Conservation (phyloP, 306 rosid genomes). For the Arachis stenosperma region DNA sequence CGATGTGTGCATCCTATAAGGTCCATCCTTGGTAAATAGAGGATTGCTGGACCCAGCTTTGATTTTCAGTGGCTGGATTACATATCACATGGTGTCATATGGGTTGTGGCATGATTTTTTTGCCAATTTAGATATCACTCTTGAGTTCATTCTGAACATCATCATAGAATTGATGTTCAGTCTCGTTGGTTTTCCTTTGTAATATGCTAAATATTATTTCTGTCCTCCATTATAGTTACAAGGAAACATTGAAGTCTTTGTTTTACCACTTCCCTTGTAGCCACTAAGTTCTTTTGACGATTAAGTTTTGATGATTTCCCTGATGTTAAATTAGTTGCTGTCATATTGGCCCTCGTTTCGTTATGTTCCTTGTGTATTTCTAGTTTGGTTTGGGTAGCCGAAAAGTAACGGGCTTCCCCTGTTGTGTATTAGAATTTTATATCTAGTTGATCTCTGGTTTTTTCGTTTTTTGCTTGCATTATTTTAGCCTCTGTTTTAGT, state of each 20-base stretch:
- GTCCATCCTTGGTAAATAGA: constrained; percentile 46
- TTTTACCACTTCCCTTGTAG: constrained; percentile 32
- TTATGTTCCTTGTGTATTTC: too few relatives aligned
- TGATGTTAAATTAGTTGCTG: constrained; percentile 13
- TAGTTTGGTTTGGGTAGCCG: too few relatives aligned
- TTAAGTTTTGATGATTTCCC: constrained; percentile 13
- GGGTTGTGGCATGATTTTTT: constrained; percentile 45
- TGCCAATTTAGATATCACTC: constrained; percentile 43
- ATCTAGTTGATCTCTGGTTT: too few relatives aligned
- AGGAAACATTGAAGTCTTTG: constrained; percentile 37
- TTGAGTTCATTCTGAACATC: constrained; percentile 39
- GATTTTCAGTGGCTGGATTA: constrained; percentile 51
- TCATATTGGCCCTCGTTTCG: too few relatives aligned
- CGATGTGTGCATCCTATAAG: constrained; percentile 39
- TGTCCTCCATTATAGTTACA: constrained; percentile 28
- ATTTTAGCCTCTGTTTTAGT: too few relatives aligned
- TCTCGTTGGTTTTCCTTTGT: neutral
- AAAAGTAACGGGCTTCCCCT: too few relatives aligned
- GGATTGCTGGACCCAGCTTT: constrained; percentile 45
- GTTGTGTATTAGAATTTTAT: too few relatives aligned
- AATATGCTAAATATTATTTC: constrained; percentile 41
- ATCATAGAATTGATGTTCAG: constrained; percentile 36
- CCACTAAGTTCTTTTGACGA: constrained; percentile 18
- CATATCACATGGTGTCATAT: constrained; percentile 39
- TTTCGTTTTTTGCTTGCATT: too few relatives aligned